Percentiles rank a stretch among this genome's conserved stretches.
Evolutionary conservation across 2,329 filamentous ascomycete species (phyloP).

Genomic region (Hymenoscyphus repandus): DNA sequence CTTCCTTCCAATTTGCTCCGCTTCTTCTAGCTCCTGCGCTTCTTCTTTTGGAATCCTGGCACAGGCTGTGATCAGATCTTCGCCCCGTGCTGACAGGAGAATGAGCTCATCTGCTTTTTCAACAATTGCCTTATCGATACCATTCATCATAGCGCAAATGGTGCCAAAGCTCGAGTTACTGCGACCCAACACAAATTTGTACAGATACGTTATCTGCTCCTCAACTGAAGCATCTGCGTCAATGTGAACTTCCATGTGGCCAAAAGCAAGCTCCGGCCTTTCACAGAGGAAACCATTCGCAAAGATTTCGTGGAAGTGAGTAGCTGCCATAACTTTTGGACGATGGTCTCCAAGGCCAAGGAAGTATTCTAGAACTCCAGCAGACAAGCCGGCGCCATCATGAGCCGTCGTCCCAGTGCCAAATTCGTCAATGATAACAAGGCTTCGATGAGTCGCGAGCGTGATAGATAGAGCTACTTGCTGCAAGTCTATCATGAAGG

Average conservation of each 20-base stretch:
- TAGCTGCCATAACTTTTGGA: constrained; percentile 56
- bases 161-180: constrained; percentile 81
- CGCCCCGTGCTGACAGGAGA: constrained; percentile 61
- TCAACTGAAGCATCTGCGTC: constrained; percentile 48
- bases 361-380: constrained; percentile 54
- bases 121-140: constrained; percentile 67
- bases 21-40: constrained; percentile 58
- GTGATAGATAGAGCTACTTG: constrained; percentile 75
- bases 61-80: constrained; percentile 71
- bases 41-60: constrained; percentile 61
- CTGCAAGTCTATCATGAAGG: constrained; percentile 74
- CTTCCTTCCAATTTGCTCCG: constrained; percentile 53
- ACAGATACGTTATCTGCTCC: constrained; percentile 69
- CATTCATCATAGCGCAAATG: constrained; percentile 80
- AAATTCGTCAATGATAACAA: constrained; percentile 93
- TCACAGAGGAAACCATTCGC: constrained; percentile 52
- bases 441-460: constrained; percentile 67
- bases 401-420: constrained; percentile 57
- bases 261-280: constrained; percentile 50
- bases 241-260: constrained; percentile 67
- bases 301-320: constrained; percentile 68
- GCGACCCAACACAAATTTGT: constrained; percentile 61
- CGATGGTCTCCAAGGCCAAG: constrained; percentile 38
- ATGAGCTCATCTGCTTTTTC: constrained; percentile 71
- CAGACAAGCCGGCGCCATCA: constrained; percentile 54